Percentiles rank a stretch among this genome's conserved stretches.
Evolutionary conservation across 2,329 filamentous ascomycete genomes (phyloP).

Genomic region (Fragosphaeria purpurea): DNA sequence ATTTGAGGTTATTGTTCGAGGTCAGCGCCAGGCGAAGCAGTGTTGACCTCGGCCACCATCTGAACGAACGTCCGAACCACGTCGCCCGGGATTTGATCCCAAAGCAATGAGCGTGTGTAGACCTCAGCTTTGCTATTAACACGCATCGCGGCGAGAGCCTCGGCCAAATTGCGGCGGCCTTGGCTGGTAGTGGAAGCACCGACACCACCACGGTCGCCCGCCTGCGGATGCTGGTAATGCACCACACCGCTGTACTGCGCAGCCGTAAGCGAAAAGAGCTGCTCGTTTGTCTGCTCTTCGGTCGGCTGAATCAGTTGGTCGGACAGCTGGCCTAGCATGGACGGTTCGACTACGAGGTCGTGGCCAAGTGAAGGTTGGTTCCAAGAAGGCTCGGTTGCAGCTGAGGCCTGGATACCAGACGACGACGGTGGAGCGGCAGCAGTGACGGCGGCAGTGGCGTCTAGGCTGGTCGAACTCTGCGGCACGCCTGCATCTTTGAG

Average conservation of each 20-base stretch:
- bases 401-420: not conserved
- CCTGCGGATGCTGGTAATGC: slow-evolving; percentile 44
- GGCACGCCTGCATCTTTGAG: slow-evolving; percentile 68
- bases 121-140: slow-evolving; percentile 71
- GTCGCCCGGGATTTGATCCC: slow-evolving; percentile 86
- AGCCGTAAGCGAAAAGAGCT: slow-evolving; percentile 76
- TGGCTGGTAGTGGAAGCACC: slow-evolving; percentile 46
- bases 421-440: slow-evolving; percentile 1
- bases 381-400: not conserved
- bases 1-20: slow-evolving; percentile 4
- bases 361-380: slow-evolving; percentile 23
- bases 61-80: slow-evolving; percentile 88
- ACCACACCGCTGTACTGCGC: slow-evolving; percentile 83
- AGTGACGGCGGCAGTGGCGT: not conserved
- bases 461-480: slow-evolving; percentile 15
- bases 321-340: slow-evolving; percentile 56
- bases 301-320: slow-evolving; percentile 63
- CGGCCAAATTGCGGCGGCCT: slow-evolving; percentile 64
- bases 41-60: slow-evolving; percentile 71
- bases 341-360: slow-evolving; percentile 34
- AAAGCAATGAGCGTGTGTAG: slow-evolving; percentile 84
- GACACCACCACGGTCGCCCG: slow-evolving; percentile 16
- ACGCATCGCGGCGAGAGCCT: slow-evolving; percentile 73
- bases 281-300: slow-evolving; percentile 77
- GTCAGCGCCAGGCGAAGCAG: slow-evolving; percentile 2